Conservation (phyloP, 192 early-diverging fungal genomes). For the Coemansia guatemalensis region DNA sequence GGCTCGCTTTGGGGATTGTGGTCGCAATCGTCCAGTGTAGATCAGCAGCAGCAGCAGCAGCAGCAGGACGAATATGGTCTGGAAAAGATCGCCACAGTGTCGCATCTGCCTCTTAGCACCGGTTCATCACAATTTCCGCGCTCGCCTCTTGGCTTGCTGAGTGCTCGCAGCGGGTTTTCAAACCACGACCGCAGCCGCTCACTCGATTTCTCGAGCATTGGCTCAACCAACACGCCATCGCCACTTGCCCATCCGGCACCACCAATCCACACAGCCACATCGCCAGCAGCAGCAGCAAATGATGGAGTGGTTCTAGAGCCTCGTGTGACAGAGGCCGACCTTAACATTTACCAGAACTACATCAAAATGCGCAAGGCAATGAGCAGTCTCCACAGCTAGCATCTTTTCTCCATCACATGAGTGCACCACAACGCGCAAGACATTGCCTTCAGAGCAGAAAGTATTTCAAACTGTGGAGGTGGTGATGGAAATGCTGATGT, state of each 20-base stretch:
- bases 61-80: background rate
- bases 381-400: background rate
- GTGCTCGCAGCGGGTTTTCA: background rate
- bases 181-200: constrained; percentile 41
- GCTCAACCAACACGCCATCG: background rate
- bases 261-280: background rate
- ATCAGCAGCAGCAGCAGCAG: constrained; percentile 3
- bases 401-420: too few relatives aligned
- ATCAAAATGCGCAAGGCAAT: constrained; percentile 38
- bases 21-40: background rate
- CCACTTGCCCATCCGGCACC: background rate
- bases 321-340: constrained; percentile 35
- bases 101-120: constrained; percentile 9
- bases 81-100: background rate
- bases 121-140: background rate
- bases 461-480: too few relatives aligned
- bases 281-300: too few relatives aligned
- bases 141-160: background rate
- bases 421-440: too few relatives aligned
- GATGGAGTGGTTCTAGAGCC: constrained; percentile 20
- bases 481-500: too few relatives aligned
- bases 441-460: too few relatives aligned
- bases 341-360: constrained; percentile 44
- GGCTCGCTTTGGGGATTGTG: constrained; percentile 36
- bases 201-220: constrained; percentile 24